Conservation (phyloP, 75 land plant species). For the Azolla pinnata region DNA sequence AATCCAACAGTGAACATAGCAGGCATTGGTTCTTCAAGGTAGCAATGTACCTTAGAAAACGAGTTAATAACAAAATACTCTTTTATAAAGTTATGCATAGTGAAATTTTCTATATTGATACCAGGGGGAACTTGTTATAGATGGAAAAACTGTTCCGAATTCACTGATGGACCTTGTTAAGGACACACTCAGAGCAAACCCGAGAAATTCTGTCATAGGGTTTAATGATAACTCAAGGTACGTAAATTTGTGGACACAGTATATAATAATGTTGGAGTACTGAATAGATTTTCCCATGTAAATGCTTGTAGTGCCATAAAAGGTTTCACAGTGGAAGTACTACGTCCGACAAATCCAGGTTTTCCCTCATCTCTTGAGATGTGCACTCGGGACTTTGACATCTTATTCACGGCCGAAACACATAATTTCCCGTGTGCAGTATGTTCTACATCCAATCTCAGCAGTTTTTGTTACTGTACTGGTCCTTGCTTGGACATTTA, state of each 20-base stretch:
- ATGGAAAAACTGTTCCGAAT: constrained; percentile 46
- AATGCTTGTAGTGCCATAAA: constrained; percentile 57
- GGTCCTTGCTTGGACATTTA: no score
- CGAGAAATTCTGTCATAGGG: constrained; percentile 87
- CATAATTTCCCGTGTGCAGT: constrained; percentile 98
- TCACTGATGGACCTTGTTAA: constrained; percentile 81
- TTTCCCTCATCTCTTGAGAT: constrained; percentile 40
- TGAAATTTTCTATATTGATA: background rate
- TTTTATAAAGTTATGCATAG: background rate
- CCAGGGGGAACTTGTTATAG: constrained; percentile 65
- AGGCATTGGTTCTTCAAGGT: constrained; percentile 95
- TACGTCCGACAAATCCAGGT: constrained; percentile 59
- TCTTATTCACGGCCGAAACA: constrained; percentile 93
- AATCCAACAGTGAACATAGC: constrained; percentile 95
- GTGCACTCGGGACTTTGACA: constrained; percentile 43
- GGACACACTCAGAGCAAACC: constrained; percentile 69
- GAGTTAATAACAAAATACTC: background rate
- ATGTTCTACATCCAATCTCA: constrained; percentile 10
- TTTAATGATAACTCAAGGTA: constrained; percentile 84
- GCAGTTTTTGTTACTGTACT: no score
- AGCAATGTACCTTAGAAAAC: background rate
- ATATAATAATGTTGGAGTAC: constrained; percentile 1
- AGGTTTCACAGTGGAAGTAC: constrained; percentile 47
- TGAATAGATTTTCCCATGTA: background rate
- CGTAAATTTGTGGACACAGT: background rate